A percentile compares a stretch with the other conserved stretches of the same genome.
These are phyloP conservation scores for Rubia tinctorum DNA, from an alignment of 305 asterid species.

Conservation along the genomic window DNA sequence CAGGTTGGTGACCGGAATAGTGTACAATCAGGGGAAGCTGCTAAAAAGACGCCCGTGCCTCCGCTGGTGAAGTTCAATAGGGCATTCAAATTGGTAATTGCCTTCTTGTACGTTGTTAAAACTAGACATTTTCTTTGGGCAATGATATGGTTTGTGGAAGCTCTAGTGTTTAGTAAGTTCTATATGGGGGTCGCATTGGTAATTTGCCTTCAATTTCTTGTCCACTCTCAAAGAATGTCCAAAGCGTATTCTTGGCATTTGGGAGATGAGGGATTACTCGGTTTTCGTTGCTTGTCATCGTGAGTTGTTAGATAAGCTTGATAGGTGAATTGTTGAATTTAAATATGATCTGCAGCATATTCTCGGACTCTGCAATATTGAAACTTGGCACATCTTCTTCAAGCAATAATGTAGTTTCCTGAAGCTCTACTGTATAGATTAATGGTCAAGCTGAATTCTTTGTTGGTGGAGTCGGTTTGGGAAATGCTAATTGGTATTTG, in stretches of 20 bases:
- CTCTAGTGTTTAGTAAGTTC: conserved; percentile 37
- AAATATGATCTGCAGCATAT: not conserved
- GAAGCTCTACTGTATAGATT: not conserved
- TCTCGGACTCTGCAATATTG: not conserved
- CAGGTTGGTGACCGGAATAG: conserved; percentile 25
- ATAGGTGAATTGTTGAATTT: not conserved
- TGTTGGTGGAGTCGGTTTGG: not conserved
- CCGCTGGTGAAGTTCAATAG: conserved; percentile 49
- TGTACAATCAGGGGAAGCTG: conserved; percentile 29
- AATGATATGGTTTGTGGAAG: not conserved
- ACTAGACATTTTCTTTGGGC: not conserved
- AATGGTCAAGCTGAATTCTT: not conserved
- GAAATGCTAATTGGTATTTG: not conserved
- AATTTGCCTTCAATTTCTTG: not conserved
- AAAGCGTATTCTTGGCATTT: not conserved
- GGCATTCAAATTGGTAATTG: conserved; percentile 59
- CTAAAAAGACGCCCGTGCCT: conserved; percentile 39
- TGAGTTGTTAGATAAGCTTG: not conserved
- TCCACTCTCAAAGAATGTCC: too few species aligned
- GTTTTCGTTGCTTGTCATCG: not conserved
- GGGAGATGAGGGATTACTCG: too few species aligned
- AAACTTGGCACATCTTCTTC: not conserved
- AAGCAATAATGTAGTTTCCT: not conserved
- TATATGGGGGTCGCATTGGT: conserved; percentile 59
- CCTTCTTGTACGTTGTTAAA: not conserved